Evolutionary conservation across 139 green algal genomes (phyloP).

Genomic region (Coccomyxa sp.): DNA sequence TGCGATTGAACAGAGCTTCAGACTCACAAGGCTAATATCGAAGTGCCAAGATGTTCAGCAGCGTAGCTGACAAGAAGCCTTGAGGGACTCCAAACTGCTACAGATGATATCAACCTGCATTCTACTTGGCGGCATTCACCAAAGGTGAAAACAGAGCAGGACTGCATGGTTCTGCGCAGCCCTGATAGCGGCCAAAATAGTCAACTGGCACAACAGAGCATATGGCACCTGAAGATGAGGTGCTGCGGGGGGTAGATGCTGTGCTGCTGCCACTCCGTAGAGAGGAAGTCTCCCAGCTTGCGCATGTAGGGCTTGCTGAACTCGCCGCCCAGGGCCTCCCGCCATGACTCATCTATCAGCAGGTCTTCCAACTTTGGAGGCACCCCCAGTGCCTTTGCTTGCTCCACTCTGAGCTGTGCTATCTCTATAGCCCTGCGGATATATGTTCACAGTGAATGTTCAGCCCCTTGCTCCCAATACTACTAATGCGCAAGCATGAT

Average conservation of each 20-base stretch:
- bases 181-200: not conserved
- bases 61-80: not conserved
- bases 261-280: conserved; percentile 52
- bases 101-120: not conserved
- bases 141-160: no score
- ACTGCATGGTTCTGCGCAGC: no score
- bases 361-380: conserved; percentile 31
- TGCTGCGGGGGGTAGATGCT: conserved; percentile 73
- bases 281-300: conserved; percentile 60
- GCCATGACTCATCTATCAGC: conserved; percentile 60
- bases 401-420: not conserved
- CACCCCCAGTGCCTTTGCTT: not conserved
- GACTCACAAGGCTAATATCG: not conserved
- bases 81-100: not conserved
- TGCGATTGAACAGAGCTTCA: conserved; percentile 6
- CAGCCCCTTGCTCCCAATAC: not conserved
- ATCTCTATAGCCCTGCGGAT: not conserved
- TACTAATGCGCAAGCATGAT: not conserved
- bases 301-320: conserved; percentile 48
- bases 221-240: conserved; percentile 68
- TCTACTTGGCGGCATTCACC: not conserved
- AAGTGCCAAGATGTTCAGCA: not conserved
- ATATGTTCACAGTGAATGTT: not conserved
- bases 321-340: conserved; percentile 34
- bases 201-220: not conserved